Evolutionary conservation across 225 moss, liverwort and hornwort genomes (phyloP).

Genomic region (Pseudisothecium myosuroides): DNA sequence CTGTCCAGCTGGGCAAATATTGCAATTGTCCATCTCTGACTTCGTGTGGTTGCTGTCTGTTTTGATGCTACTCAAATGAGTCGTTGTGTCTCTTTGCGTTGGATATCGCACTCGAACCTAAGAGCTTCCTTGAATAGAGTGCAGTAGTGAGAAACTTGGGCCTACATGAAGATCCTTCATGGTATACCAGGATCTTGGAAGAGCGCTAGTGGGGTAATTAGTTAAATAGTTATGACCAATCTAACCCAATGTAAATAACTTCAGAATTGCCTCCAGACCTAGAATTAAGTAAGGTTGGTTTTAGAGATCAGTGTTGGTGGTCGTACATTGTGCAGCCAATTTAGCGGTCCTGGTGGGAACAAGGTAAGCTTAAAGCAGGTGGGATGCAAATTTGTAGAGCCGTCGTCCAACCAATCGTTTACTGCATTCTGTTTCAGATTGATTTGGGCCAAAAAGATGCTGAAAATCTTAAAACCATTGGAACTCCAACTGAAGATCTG

Average conservation of each 20-base stretch:
- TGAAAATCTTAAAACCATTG: too few relatives aligned
- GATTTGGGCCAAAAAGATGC: too few relatives aligned
- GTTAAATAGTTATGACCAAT: not conserved
- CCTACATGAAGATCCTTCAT: not conserved
- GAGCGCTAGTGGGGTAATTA: too few relatives aligned
- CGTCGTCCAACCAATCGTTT: not conserved
- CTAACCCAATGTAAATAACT: not conserved
- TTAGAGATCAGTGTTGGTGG: too few relatives aligned
- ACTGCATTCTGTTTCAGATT: not conserved
- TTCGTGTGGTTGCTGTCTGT: too few relatives aligned
- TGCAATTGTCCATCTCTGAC: too few relatives aligned
- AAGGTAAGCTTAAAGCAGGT: too few relatives aligned
- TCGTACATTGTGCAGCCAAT: not conserved
- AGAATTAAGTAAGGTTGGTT: not conserved
- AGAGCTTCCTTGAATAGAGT: fast-evolving
- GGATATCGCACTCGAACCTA: fast-evolving
- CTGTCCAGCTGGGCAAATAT: fast-evolving
- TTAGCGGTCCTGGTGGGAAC: not conserved
- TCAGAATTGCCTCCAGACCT: not conserved
- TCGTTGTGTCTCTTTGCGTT: too few relatives aligned
- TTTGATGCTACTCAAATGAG: too few relatives aligned
- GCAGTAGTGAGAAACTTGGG: fast-evolving
- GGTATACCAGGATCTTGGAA: fast-evolving
- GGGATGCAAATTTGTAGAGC: not conserved
- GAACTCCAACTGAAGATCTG: too few relatives aligned